phyloP scores from a whole-genome alignment of 2,329 filamentous ascomycete species.

The Hymenoscyphus repandus region DNA sequence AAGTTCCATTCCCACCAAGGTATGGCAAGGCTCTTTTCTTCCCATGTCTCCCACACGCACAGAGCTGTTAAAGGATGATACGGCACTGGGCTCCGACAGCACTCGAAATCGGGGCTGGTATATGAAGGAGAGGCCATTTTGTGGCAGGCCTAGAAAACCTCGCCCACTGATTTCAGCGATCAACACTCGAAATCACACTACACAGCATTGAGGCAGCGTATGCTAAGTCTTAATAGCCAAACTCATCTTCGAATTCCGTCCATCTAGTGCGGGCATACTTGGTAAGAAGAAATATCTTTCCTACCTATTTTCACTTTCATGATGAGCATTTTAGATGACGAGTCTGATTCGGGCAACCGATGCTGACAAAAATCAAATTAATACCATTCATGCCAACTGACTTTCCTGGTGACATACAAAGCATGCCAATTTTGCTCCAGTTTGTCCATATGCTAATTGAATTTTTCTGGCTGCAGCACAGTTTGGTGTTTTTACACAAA shows the following conservation, averaged over 20 bases:
- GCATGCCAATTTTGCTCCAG: background rate
- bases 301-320: slow-evolving; percentile 23
- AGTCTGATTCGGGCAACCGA: slow-evolving; percentile 71
- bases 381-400: slow-evolving; percentile 68
- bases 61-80: slow-evolving; percentile 62
- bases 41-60: background rate
- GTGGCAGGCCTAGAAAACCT: slow-evolving; percentile 99
- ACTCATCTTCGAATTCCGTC: background rate
- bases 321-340: slow-evolving; percentile 64
- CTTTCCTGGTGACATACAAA: slow-evolving; percentile 29
- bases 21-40: slow-evolving; percentile 7
- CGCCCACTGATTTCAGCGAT: slow-evolving; percentile 72
- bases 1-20: slow-evolving; percentile 8
- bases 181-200: background rate
- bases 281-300: too few relatives aligned
- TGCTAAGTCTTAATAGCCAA: background rate
- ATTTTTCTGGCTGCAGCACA: too few relatives aligned
- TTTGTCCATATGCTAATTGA: slow-evolving; percentile 15
- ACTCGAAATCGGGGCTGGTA: slow-evolving; percentile 32
- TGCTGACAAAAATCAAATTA: slow-evolving; percentile 61
- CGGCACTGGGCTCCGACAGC: slow-evolving; percentile 95
- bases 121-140: slow-evolving; percentile 86
- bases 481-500: background rate
- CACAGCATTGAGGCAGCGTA: background rate
- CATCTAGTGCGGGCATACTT: too few relatives aligned